phyloP scores from a whole-genome alignment of 768 basidiomycete genomes.

The Mrakia blollopis region DNA sequence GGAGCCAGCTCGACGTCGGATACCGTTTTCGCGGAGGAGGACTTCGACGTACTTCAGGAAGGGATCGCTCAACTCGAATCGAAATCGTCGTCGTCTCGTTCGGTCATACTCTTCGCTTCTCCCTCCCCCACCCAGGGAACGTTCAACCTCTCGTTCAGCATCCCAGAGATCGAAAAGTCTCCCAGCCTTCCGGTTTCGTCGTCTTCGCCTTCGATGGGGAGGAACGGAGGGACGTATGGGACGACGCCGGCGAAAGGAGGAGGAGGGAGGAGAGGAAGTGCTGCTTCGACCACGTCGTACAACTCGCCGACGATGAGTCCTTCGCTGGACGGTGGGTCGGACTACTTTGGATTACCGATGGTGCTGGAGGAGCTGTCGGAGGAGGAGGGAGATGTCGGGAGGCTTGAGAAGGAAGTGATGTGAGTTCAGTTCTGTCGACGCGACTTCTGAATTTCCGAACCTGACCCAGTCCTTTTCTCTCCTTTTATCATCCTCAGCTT shows the following conservation, averaged over 20 bases:
- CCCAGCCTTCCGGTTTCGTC: neutral
- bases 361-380: slow-evolving; percentile 1
- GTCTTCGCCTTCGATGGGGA: neutral
- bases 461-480: neutral
- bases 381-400: neutral
- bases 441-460: no score
- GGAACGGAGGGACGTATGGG: neutral
- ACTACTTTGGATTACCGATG: slow-evolving; percentile 1
- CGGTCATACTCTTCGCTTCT: neutral
- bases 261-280: neutral
- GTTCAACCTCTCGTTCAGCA: neutral
- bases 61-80: neutral
- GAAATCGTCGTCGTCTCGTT: neutral
- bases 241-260: neutral
- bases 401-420: neutral
- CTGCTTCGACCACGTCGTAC: neutral
- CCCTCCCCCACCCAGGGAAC: neutral
- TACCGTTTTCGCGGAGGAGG: neutral
- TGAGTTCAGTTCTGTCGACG: neutral
- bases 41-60: neutral
- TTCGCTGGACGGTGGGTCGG: slow-evolving; percentile 1
- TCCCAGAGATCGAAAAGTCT: neutral
- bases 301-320: slow-evolving; percentile 11
- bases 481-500: neutral
- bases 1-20: neutral